Evolutionary conservation across 2,329 filamentous ascomycete genomes (phyloP).

Genomic region (Capronia americana): DNA sequence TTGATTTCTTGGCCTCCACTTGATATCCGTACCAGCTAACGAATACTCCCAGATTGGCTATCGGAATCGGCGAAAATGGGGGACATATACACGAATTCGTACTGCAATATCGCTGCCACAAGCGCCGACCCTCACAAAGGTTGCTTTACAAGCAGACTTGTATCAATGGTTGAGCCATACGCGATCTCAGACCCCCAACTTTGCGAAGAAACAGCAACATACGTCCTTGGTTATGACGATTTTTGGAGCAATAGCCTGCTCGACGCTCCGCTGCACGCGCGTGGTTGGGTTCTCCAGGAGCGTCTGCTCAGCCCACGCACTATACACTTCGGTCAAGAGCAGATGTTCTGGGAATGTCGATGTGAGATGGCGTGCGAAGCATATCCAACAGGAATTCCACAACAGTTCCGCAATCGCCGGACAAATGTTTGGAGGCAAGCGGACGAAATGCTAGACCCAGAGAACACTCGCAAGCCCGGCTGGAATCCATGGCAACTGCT

Average conservation of each 20-base stretch:
- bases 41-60: constrained; percentile 18
- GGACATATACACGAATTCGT: constrained; percentile 30
- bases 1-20: not conserved
- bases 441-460: constrained; percentile 14
- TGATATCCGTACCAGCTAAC: not conserved
- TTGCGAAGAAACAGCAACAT: constrained; percentile 5
- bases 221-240: constrained; percentile 25
- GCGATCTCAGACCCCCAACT: constrained; percentile 13
- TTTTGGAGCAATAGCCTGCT: constrained; percentile 28
- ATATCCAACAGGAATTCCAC: constrained; percentile 27
- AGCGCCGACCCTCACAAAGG: constrained; percentile 16
- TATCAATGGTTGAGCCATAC: constrained; percentile 17
- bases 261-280: constrained; percentile 23
- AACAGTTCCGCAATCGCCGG: constrained; percentile 20
- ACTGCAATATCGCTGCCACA: constrained; percentile 33
- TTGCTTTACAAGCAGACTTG: constrained; percentile 13
- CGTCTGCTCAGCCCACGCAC: constrained; percentile 28
- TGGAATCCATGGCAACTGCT: not conserved
- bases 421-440: constrained; percentile 18
- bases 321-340: constrained; percentile 30
- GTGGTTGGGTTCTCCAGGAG: constrained; percentile 33
- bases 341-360: constrained; percentile 32
- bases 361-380: constrained; percentile 27
- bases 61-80: constrained; percentile 25
- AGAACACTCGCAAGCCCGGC: not conserved